Conservation (phyloP, 208 protist species). For the Leptomonas seymouri region DNA sequence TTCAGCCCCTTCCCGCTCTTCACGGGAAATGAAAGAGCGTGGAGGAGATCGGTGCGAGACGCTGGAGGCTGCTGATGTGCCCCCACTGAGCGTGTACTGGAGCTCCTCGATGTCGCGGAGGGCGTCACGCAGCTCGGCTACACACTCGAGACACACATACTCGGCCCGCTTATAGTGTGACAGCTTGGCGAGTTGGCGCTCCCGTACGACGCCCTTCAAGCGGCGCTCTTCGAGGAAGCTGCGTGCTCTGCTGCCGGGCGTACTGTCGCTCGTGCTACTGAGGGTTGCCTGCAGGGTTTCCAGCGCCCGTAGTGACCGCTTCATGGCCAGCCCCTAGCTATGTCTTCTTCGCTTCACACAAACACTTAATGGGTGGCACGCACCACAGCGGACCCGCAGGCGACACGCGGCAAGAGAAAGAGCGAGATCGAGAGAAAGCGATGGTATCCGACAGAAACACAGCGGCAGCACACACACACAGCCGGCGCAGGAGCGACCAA, state of each 20-base stretch:
- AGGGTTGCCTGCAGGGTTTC: conserved; percentile 22
- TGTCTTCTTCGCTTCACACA: no score
- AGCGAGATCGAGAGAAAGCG: no score
- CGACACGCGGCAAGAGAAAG: no score
- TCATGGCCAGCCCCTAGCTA: conserved; percentile 4
- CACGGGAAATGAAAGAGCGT: not conserved
- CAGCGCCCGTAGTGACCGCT: conserved; percentile 18
- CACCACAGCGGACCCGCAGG: no score
- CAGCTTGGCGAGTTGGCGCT: conserved; percentile 33
- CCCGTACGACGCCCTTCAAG: conserved; percentile 16
- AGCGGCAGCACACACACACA: no score
- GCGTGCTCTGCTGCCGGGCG: not conserved
- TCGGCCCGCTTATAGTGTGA: conserved; percentile 56
- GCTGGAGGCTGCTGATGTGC: not conserved
- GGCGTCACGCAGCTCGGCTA: conserved; percentile 40
- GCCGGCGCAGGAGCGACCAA: no score
- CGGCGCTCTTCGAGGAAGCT: conserved; percentile 7
- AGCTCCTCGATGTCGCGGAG: conserved; percentile 38
- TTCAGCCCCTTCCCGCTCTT: conserved; percentile 1
- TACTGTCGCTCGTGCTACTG: not conserved
- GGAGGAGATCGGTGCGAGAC: not conserved
- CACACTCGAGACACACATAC: conserved; percentile 53
- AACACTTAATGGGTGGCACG: no score
- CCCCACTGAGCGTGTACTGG: conserved; percentile 3
- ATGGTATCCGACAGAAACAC: no score